Evolutionary conservation across 2,329 filamentous ascomycete species (phyloP).

Genomic region (Huntiella omanensis): DNA sequence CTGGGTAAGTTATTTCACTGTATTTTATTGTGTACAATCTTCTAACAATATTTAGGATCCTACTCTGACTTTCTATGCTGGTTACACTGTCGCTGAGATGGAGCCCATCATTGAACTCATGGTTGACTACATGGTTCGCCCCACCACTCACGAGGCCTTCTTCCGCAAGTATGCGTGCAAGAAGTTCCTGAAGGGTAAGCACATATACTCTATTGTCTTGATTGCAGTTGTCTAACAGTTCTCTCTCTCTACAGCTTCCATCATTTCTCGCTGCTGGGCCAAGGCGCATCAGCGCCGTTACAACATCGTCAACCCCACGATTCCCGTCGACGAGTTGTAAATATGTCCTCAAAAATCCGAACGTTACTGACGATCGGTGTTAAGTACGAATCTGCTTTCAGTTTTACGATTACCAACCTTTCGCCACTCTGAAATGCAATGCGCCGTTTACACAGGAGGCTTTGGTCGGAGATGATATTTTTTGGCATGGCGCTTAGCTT

Average conservation of each 20-base stretch:
- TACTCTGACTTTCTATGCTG: slow-evolving; percentile 75
- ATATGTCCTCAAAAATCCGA: not conserved
- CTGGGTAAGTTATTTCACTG: slow-evolving; percentile 46
- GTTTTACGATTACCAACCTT: slow-evolving; percentile 1
- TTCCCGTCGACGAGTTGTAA: slow-evolving; percentile 30
- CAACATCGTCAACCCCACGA: slow-evolving; percentile 30
- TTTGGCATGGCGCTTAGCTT: no score
- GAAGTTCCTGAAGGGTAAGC: slow-evolving; percentile 91
- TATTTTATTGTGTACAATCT: not conserved
- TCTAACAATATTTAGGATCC: slow-evolving; percentile 41
- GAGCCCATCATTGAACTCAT: slow-evolving; percentile 82
- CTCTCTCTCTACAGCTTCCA: slow-evolving; percentile 5
- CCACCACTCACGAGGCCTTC: slow-evolving; percentile 87
- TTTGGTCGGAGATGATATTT: not conserved
- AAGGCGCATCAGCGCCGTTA: slow-evolving; percentile 53
- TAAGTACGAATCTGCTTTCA: not conserved
- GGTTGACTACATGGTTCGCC: slow-evolving; percentile 87
- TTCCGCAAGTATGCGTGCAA: slow-evolving; percentile 99
- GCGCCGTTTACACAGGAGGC: not conserved
- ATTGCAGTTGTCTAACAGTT: not conserved
- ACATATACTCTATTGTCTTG: not conserved
- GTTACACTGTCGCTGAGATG: slow-evolving; percentile 84
- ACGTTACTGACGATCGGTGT: not conserved
- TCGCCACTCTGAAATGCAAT: not conserved
- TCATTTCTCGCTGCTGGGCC: slow-evolving; percentile 47